Conservation (phyloP, 2,329 filamentous ascomycete species). For the Hyphodiscus sp. region DNA sequence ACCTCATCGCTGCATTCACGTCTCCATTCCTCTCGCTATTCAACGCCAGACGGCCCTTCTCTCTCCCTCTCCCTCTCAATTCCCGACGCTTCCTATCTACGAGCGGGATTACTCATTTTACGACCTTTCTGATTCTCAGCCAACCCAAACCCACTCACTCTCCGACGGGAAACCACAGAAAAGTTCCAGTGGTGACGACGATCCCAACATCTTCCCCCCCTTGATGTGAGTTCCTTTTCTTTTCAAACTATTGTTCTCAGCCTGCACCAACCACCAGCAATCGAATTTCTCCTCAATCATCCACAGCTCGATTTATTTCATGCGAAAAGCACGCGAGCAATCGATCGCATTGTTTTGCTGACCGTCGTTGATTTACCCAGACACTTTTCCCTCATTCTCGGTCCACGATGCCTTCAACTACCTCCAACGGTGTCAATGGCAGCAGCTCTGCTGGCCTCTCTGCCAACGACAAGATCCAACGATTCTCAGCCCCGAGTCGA, state of each 20-base stretch:
- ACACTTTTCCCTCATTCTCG: conserved; percentile 3
- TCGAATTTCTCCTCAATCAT: neutral
- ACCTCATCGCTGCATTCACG: neutral
- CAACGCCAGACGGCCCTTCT: neutral
- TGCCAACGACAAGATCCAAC: conserved; percentile 93
- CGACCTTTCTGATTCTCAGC: neutral
- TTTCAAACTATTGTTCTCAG: neutral
- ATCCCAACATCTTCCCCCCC: neutral
- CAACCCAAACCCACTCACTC: neutral
- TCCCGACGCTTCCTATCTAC: neutral
- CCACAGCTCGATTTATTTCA: neutral
- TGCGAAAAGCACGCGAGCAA: neutral
- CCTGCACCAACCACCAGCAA: neutral
- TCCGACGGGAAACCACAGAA: neutral
- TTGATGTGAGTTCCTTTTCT: neutral
- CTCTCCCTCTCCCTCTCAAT: neutral
- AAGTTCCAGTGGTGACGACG: neutral
- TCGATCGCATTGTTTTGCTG: neutral
- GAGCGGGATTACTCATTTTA: neutral
- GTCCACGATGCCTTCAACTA: conserved; percentile 30
- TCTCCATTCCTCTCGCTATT: neutral
- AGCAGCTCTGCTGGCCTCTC: conserved; percentile 40
- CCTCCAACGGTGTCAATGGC: conserved; percentile 45
- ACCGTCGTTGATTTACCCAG: neutral
- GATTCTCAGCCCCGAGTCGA: conserved; percentile 88